A percentile compares a stretch with the other conserved stretches of the same genome.
These are phyloP conservation scores for Syzygium aromaticum DNA, from an alignment of 345 rosid species.

Conservation along the genomic window DNA sequence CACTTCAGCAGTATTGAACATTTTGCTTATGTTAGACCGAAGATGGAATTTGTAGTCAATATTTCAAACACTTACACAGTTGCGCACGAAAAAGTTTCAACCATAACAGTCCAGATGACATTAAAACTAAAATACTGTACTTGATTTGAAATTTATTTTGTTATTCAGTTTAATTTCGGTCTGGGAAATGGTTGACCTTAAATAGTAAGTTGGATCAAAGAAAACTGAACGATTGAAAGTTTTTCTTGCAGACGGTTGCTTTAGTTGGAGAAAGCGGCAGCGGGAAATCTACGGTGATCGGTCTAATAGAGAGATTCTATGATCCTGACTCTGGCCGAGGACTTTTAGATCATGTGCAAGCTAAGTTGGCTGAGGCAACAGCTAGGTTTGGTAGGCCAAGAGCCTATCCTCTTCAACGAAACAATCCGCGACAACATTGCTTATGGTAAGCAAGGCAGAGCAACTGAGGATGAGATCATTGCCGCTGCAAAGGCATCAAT, in stretches of 20 bases:
- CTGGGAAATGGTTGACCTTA: not conserved
- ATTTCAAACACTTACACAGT: not conserved
- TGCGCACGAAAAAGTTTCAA: not conserved
- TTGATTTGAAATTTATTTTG: no score
- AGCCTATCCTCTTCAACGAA: constrained; percentile 67
- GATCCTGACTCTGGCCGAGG: constrained; percentile 56
- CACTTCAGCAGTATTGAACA: not conserved
- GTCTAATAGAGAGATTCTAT: constrained; percentile 62
- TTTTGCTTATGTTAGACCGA: not conserved
- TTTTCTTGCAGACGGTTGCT: constrained; percentile 44
- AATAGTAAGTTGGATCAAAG: not conserved
- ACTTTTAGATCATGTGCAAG: constrained; percentile 30
- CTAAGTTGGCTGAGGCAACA: constrained; percentile 68
- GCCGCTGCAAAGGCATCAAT: constrained; percentile 45
- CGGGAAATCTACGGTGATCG: constrained; percentile 67
- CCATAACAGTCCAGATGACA: not conserved
- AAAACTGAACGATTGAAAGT: not conserved
- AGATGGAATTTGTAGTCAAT: not conserved
- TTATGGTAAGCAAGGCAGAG: constrained; percentile 45
- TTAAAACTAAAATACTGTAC: not conserved
- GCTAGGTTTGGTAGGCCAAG: constrained; percentile 67
- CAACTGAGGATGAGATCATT: constrained; percentile 43
- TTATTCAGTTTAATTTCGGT: no score
- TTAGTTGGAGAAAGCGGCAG: constrained; percentile 73
- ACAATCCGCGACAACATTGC: constrained; percentile 51